Evolutionary conservation across 768 basidiomycete species (phyloP), one percentile per base, ranked within the genome.

Genomic region (Gloeopeniophorella convolvens): DNA sequence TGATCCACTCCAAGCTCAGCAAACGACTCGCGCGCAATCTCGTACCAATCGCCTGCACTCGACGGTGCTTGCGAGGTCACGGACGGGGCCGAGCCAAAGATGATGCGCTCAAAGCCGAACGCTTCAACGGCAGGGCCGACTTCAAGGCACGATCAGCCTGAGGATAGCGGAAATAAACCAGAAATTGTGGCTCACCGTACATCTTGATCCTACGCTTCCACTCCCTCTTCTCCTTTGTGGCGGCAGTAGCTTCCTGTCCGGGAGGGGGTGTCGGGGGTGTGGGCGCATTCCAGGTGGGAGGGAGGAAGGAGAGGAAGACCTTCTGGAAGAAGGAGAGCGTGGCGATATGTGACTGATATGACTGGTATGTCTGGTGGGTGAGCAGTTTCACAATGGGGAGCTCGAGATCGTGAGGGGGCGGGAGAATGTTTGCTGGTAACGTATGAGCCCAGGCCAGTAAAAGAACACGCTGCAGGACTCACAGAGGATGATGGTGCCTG

Each of bases 121-220:
- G 89, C 89, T 63, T 92, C 89, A 54, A 90, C 68, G 31, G 84
- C 83, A 13, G 86, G 89, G 7, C 81, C 84, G 57, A 91, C 89
- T 92, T 51, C 4, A 18, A 48, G 24, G 33, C 36, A 35, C 53
- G 50, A 33, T 20, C 42, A n/a, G 16, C 16, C 36, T 20, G 27
- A 42, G 9, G 33, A 32, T 16, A 53, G 23, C 12, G 35, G 45
- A 51, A 11, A 52, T 30, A 42, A 31, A 33, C 18, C 12, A 20
- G 23, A 57, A 31, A 23, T 20, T 20, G 10, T 16, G 11, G 81
- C 88, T 70, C 61, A 91, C 89, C 70, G 68, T 88, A 91, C 78
- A 91, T 85, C 72, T 85, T 91, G 66, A 90, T 78, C 49, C 85
- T 72, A 44, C 82, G 76, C 63, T 68, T 76, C 68, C 76, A 66